Conservation (phyloP, 140 eudicot species). For the Cichorium intybus region DNA sequence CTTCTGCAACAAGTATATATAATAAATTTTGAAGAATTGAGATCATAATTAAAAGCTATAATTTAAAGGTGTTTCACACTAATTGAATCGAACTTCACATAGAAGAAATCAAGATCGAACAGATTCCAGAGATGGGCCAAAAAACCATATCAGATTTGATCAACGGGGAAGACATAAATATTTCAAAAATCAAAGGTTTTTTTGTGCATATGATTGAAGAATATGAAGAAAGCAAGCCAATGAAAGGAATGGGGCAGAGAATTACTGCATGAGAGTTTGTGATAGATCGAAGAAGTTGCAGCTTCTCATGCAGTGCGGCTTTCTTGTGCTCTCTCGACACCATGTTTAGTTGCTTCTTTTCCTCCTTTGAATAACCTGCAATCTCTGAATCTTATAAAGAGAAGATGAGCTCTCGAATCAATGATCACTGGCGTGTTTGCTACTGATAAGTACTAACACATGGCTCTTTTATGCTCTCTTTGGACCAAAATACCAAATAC, state of each 20-base stretch:
- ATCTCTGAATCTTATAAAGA: slow-evolving; percentile 34
- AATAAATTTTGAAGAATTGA: background rate
- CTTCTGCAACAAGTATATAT: slow-evolving; percentile 46
- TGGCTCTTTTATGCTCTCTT: slow-evolving; percentile 33
- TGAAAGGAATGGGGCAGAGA: slow-evolving; percentile 7
- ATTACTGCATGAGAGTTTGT: slow-evolving; percentile 98
- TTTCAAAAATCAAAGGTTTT: background rate
- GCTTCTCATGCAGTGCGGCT: slow-evolving; percentile 91
- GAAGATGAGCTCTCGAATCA: slow-evolving; percentile 49
- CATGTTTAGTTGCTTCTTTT: slow-evolving; percentile 36
- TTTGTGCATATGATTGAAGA: slow-evolving; percentile 21
- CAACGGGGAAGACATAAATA: background rate
- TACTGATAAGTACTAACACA: slow-evolving; percentile 42
- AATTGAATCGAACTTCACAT: background rate
- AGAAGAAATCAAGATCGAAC: slow-evolving; percentile 2
- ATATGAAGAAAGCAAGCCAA: slow-evolving; percentile 28
- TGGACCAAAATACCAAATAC: slow-evolving; percentile 25
- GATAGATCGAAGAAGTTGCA: slow-evolving; percentile 92
- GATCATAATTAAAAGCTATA: background rate
- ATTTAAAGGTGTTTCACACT: background rate
- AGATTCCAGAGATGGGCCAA: background rate
- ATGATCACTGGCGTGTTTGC: slow-evolving; percentile 52
- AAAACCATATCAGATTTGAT: background rate
- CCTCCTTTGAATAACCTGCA: slow-evolving; percentile 15
- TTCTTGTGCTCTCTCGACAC: slow-evolving; percentile 81